phyloP scores from a whole-genome alignment of 371 early-diverging fungal genomes.

The Mucor racemosus region DNA sequence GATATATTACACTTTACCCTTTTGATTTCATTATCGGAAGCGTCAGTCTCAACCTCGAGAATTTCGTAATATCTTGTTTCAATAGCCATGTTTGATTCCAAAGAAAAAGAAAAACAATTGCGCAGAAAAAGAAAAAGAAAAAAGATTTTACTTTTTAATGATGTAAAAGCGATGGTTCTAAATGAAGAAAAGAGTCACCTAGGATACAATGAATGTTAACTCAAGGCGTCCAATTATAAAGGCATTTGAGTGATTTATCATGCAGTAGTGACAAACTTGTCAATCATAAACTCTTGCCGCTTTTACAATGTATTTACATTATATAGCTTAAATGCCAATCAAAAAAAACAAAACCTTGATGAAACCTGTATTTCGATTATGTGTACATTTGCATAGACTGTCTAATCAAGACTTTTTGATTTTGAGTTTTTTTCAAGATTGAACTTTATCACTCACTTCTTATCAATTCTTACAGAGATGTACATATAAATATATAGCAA shows the following conservation, averaged over 20 bases:
- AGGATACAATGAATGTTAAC: not conserved
- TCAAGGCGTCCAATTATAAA: not conserved
- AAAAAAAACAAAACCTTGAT: too few species aligned
- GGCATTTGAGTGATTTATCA: not conserved
- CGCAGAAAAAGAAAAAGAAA: slow-evolving; percentile 8
- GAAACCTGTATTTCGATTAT: too few species aligned
- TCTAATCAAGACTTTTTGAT: not conserved
- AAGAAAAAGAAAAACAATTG: not conserved
- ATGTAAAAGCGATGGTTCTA: not conserved
- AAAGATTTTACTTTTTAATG: slow-evolving; percentile 4
- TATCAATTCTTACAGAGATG: too few species aligned
- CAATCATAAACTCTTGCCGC: too few species aligned
- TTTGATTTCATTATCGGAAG: slow-evolving; percentile 87
- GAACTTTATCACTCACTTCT: too few species aligned
- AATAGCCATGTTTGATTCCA: slow-evolving; percentile 61
- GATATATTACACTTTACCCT: slow-evolving; percentile 51
- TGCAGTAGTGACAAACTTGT: too few species aligned
- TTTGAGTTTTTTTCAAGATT: too few species aligned
- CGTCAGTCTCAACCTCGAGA: slow-evolving; percentile 81
- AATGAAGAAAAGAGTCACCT: slow-evolving; percentile 5
- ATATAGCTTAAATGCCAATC: too few species aligned
- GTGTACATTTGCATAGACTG: not conserved
- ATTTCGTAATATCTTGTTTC: slow-evolving; percentile 92
- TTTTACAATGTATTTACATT: too few species aligned
- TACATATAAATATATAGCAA: too few species aligned